Evolutionary conservation across 805 yeast species (phyloP).

Genomic region (Metschnikowia continentalis): DNA sequence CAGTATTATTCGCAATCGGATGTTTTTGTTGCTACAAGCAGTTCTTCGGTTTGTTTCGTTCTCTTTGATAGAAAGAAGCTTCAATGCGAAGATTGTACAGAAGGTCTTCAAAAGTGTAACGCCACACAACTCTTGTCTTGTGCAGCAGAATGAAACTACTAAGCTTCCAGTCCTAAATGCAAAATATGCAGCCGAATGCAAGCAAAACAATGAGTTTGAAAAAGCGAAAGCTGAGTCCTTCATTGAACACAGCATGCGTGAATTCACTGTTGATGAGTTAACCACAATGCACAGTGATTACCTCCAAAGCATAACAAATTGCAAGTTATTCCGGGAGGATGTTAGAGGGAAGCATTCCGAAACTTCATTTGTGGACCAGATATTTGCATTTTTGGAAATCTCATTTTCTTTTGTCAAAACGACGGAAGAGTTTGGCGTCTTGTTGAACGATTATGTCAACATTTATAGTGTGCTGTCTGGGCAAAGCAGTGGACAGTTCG

Average conservation of each 20-base stretch:
- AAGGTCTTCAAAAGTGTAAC: slow-evolving; percentile 18
- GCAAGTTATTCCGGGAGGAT: slow-evolving; percentile 31
- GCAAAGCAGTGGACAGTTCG: slow-evolving; percentile 16
- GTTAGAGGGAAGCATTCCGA: slow-evolving; percentile 28
- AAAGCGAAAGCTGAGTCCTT: not conserved
- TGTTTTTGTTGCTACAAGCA: slow-evolving; percentile 39
- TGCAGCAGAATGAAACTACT: not conserved
- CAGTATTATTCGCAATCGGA: slow-evolving; percentile 36
- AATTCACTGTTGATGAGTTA: slow-evolving; percentile 16
- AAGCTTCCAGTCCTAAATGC: slow-evolving; percentile 12
- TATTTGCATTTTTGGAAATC: slow-evolving; percentile 30
- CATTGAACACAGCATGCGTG: slow-evolving; percentile 8
- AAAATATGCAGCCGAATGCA: slow-evolving; percentile 4
- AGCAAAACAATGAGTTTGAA: not conserved
- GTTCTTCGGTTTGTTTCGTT: slow-evolving; percentile 40
- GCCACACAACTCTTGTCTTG: not conserved
- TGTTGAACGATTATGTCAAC: slow-evolving; percentile 26
- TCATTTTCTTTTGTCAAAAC: slow-evolving; percentile 31
- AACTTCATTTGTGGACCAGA: slow-evolving; percentile 27
- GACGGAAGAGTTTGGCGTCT: slow-evolving; percentile 30
- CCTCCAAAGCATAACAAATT: slow-evolving; percentile 20
- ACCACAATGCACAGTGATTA: slow-evolving; percentile 11
- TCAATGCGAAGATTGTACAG: slow-evolving; percentile 21
- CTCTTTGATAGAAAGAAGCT: slow-evolving; percentile 45
- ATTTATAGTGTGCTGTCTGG: slow-evolving; percentile 22